Percentiles rank a stretch among this genome's conserved stretches.
Conservation (phyloP, 495 filamentous ascomycete genomes). For the Xylaria acuta region DNA sequence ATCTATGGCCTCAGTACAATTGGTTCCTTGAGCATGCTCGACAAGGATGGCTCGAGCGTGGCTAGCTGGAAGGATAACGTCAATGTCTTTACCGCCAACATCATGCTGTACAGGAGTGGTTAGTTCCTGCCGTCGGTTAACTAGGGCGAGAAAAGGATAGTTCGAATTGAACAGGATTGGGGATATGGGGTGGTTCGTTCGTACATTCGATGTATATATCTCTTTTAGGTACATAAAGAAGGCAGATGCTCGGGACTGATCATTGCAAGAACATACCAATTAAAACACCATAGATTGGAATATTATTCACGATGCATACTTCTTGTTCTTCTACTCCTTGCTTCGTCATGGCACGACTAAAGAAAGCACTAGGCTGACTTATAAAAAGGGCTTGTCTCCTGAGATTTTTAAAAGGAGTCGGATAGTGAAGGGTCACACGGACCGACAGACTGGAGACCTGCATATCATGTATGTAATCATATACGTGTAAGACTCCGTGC, state of each 20-base stretch:
- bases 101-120: slow-evolving; percentile 36
- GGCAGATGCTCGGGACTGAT: not conserved
- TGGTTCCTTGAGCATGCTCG: slow-evolving; percentile 55
- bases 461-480: no score
- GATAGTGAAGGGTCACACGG: not conserved
- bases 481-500: no score
- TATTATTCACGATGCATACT: not conserved
- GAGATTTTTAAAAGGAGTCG: not conserved
- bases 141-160: not conserved
- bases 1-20: slow-evolving; percentile 64
- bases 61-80: slow-evolving; percentile 53
- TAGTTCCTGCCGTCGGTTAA: not conserved
- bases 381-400: not conserved
- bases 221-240: slow-evolving; percentile 20
- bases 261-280: slow-evolving; percentile 4
- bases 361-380: not conserved
- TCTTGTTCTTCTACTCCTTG: not conserved
- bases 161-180: slow-evolving; percentile 1
- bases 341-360: not conserved
- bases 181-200: not conserved
- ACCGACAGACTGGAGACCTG: no score
- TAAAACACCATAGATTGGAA: not conserved
- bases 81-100: slow-evolving; percentile 52
- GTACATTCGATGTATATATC: slow-evolving; percentile 20
- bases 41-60: slow-evolving; percentile 45